These are phyloP conservation scores for Tetrahymena elliotti DNA, from an alignment of 73 alveolate genomes.

Conservation along the genomic window DNA sequence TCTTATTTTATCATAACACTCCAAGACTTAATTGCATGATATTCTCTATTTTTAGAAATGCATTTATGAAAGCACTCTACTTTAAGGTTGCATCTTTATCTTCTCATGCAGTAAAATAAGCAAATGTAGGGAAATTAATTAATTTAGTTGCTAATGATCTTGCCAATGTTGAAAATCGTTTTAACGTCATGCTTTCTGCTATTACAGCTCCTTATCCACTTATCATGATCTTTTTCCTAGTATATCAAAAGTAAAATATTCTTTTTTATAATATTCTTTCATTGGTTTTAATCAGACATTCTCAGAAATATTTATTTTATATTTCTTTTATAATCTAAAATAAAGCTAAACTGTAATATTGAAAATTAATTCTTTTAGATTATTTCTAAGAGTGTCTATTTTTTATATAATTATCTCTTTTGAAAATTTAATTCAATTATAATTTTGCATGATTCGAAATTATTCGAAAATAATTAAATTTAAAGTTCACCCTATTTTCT, in stretches of 20 bases:
- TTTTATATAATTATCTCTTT: too few species aligned
- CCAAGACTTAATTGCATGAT: not conserved
- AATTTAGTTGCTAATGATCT: conserved; percentile 28
- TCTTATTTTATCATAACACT: not conserved
- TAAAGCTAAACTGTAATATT: not conserved
- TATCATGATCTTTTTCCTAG: not conserved
- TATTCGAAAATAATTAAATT: too few species aligned
- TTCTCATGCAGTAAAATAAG: conserved; percentile 5
- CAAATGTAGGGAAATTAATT: conserved; percentile 21
- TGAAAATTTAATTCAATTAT: too few species aligned
- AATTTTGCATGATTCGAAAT: too few species aligned
- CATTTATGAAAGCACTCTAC: not conserved
- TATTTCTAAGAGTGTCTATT: not conserved
- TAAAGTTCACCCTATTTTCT: not conserved
- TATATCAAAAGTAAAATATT: not conserved
- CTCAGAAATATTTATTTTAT: too few species aligned
- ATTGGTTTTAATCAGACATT: not conserved
- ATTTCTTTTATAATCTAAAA: too few species aligned
- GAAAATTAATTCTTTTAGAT: not conserved
- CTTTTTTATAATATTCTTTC: not conserved
- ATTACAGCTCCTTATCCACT: conserved; percentile 4
- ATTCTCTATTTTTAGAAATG: not conserved
- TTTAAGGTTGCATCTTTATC: not conserved
- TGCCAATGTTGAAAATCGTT: conserved; percentile 2
- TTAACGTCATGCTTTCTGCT: not conserved